Base-by-base conservation (phyloP, 805 yeast species). In the Saturnispora diversa region DNA sequence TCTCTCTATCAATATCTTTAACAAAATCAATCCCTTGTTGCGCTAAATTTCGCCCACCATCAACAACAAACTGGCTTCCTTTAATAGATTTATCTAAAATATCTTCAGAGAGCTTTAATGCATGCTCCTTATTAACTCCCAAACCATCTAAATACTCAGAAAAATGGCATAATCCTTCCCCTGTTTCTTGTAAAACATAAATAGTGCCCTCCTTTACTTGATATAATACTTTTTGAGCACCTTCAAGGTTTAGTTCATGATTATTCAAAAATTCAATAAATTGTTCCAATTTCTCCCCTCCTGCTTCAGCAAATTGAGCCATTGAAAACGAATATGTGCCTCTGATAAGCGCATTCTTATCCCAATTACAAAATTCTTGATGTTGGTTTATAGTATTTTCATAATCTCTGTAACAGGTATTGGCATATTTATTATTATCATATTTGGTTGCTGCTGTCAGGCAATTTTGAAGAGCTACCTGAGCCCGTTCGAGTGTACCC, bases 351-450 rank as follows among this genome's bases (percentile, higher is more conserved):
- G 21, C n/a, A 6, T 12, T 24, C 20, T 23, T 34, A 19, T 34
- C 29, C 37, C 37, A 34, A 13, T 19, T 15, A 19, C 37, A 34
- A 26, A 34, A 34, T 10, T 34, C 37, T 12, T 12, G n/a, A 34
- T 34, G 28, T 7, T 13, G 8, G 7, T 17, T 17, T 8, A 34
- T 24, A 9, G 12, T n/a, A 13, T 17, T 23, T 11, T 34, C 37
- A 34, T n/a, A 34, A 6, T 23, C 37, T 13, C 15, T 34, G 7
- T 34, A 15, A 19, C 37, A 34, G 8, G 20, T 24, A 17, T 34
- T n/a, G 21, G 17, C 11, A 23, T 34, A 34, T 6, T 9, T 9
- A 6, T 15, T 34, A 17, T 34, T 24, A 16, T 31, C 22, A 9
- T 19, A 24, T 4, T 28, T 21, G 10, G 13, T 15, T 17, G 35